Evolutionary conservation across 2,329 filamentous ascomycete genomes (phyloP).

Genomic region (Zymoseptoria tritici): DNA sequence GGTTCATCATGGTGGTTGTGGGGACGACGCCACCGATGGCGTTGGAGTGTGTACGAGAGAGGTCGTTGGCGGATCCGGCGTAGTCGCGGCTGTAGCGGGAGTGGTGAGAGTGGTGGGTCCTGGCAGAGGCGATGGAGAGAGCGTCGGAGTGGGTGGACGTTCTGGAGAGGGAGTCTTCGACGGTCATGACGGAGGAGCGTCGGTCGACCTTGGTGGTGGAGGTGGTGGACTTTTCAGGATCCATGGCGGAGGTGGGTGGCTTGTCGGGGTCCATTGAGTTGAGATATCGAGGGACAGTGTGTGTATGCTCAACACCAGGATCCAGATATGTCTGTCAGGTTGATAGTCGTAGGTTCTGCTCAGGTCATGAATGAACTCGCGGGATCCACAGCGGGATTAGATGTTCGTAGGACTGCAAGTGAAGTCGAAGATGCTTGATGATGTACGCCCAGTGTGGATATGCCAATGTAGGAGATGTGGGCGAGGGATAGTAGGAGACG

Average conservation of each 20-base stretch:
- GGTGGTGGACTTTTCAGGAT: constrained; percentile 7
- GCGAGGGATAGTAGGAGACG: no score
- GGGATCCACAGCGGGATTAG: no score
- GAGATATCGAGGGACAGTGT: neutral
- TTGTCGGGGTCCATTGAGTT: no score
- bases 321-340: no score
- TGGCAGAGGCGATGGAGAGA: constrained; percentile 15
- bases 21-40: constrained; percentile 25
- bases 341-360: no score
- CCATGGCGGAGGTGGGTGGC: constrained; percentile 5
- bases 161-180: constrained; percentile 22
- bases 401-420: no score
- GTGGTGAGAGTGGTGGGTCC: constrained; percentile 12
- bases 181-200: constrained; percentile 19
- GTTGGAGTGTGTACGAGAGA: constrained; percentile 23
- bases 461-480: no score
- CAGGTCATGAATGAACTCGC: no score
- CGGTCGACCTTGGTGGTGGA: constrained; percentile 1
- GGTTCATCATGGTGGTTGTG: constrained; percentile 6
- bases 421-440: no score
- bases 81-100: constrained; percentile 18
- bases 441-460: no score
- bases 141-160: constrained; percentile 17
- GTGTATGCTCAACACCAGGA: no score
- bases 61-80: constrained; percentile 16